phyloP scores from a whole-genome alignment of 768 basidiomycete genomes.

The Dioszegia hungarica region DNA sequence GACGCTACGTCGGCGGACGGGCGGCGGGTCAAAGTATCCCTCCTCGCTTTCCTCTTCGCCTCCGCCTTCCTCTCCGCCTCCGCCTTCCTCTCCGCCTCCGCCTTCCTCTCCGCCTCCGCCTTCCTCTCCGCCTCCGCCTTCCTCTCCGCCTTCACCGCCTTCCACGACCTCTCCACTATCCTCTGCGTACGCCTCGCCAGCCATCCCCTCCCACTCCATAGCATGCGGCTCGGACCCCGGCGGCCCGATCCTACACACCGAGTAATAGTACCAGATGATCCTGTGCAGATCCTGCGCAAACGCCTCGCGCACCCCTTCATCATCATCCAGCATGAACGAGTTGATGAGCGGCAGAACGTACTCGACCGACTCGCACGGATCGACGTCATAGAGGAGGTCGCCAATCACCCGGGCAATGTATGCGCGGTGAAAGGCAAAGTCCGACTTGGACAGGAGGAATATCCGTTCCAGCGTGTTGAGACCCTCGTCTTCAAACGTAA shows the following conservation, averaged over 20 bases:
- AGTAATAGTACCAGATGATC: conserved; percentile 89
- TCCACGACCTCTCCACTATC: neutral
- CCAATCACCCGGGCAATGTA: conserved; percentile 82
- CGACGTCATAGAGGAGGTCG: conserved; percentile 66
- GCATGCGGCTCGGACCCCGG: neutral
- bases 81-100: too few species aligned
- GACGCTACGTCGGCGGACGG: too few species aligned
- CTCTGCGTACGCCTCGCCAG: neutral
- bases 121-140: too few species aligned
- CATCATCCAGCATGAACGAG: conserved; percentile 77
- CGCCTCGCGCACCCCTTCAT: conserved; percentile 82
- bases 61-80: neutral
- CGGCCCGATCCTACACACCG: conserved; percentile 13
- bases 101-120: too few species aligned
- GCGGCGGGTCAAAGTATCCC: neutral
- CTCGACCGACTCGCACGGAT: conserved; percentile 81
- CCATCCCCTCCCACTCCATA: neutral
- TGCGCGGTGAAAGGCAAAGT: conserved; percentile 61
- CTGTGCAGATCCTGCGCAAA: conserved; percentile 71
- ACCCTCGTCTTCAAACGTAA: conserved; percentile 68
- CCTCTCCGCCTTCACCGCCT: neutral
- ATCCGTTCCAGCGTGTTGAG: conserved; percentile 83
- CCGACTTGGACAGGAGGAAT: conserved; percentile 79
- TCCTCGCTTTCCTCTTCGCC: neutral
- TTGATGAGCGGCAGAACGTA: conserved; percentile 89